Evolutionary conservation across 805 yeast species (phyloP), one percentile per base, ranked within the genome.

Genomic region (Barnettozyma californica): DNA sequence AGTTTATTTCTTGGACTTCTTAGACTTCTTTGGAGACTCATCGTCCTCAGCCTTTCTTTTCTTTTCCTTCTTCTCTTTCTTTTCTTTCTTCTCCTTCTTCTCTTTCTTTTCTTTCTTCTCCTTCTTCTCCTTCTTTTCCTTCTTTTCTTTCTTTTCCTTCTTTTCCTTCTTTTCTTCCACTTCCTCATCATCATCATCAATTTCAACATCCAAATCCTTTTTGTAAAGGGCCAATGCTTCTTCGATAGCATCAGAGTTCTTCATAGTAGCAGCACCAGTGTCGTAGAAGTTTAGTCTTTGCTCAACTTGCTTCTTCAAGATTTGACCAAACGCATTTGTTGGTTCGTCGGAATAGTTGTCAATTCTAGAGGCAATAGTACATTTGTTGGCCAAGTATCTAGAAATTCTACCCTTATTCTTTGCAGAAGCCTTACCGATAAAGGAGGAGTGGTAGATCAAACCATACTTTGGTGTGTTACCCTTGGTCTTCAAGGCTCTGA

Each of bases 331-430:
- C 46, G 81, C 87, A 53, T 84, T 86, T 41, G 89, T 77, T 63
- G 99, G 97, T 68, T 84, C 87, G 68, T 94, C 99, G 49, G 97
- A 85, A 71, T 89, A 94, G 75, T 89, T 89, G 74, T 94, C 99
- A 64, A 94, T 92, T 80, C 99, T 89, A 45, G 97, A 89, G 52
- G 99, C 99, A 74, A 94, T 92, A 38, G 99, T 86, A 81, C 98
- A 92, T 75, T 94, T 94, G 85, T 94, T 94, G 58, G 99, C 99
- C 72, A 94, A 77, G 74, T 91, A 94, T 75, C 99, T 86, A 44
- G 99, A 92, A 60, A 94, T 94, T 80, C 98, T 86, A 72, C 99
- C 99, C 83, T 94, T 94, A 78, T 94, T 94, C 77, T 94, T 94
- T 57, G 95, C 84, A 54, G 90, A 76, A 52, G 99, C 99, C 70